Percentiles rank a stretch among this genome's conserved stretches.
Conservation (phyloP, 495 filamentous ascomycete species). For the Penicillium samsonianum region DNA sequence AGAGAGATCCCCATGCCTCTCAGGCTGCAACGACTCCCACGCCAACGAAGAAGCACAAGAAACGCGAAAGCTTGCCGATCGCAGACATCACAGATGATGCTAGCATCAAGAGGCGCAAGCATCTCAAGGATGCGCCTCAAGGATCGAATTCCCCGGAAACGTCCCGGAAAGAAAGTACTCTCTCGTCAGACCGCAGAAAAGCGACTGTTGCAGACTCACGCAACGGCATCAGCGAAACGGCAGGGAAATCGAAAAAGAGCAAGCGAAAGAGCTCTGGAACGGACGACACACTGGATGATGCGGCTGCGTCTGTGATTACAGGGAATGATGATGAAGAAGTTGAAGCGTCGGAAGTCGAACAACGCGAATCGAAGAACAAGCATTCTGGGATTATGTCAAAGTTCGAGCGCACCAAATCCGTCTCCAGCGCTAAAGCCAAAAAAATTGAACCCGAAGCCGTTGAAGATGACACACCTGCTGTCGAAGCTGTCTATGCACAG, state of each 20-base stretch:
- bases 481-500: constrained; percentile 54
- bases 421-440: constrained; percentile 33
- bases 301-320: constrained; percentile 24
- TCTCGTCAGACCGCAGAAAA: constrained; percentile 31
- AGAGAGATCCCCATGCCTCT: constrained; percentile 38
- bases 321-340: constrained; percentile 11
- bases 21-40: constrained; percentile 35
- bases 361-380: constrained; percentile 35
- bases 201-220: constrained; percentile 24
- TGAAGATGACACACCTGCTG: constrained; percentile 22
- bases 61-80: constrained; percentile 27
- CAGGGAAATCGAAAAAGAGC: constrained; percentile 34
- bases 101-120: constrained; percentile 30
- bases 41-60: constrained; percentile 43
- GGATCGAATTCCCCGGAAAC: constrained; percentile 23
- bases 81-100: constrained; percentile 17
- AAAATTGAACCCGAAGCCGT: constrained; percentile 26
- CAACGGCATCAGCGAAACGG: constrained; percentile 18
- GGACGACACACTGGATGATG: constrained; percentile 15
- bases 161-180: constrained; percentile 33
- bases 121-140: constrained; percentile 19
- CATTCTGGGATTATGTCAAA: constrained; percentile 48
- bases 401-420: constrained; percentile 44
- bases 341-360: constrained; percentile 7
- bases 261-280: constrained; percentile 31